phyloP scores from a whole-genome alignment of 208 protist species.

The Jaenimonas drosophilae region DNA sequence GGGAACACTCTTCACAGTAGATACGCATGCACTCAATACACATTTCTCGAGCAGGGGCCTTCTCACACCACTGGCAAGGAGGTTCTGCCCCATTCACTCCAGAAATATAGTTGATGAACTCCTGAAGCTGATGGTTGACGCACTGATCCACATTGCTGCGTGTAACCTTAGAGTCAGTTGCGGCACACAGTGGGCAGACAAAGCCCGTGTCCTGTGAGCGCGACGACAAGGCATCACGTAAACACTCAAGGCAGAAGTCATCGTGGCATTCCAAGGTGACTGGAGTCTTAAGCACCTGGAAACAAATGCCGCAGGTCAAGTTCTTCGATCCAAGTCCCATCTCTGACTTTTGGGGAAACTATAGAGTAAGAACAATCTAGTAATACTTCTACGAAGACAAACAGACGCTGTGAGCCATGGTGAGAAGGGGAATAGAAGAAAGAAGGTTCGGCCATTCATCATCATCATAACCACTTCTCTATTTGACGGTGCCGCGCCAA shows the following conservation, averaged over 20 bases:
- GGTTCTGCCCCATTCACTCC: constrained; percentile 16
- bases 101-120: constrained; percentile 29
- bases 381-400: no score
- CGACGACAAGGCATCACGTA: constrained; percentile 20
- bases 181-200: constrained; percentile 44
- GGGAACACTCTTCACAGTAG: constrained; percentile 58
- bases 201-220: constrained; percentile 25
- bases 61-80: constrained; percentile 78
- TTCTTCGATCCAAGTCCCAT: no score
- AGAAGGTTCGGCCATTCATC: no score
- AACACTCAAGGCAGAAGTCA: constrained; percentile 45
- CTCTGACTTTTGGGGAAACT: no score
- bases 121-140: constrained; percentile 23
- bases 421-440: no score
- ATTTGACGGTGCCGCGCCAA: no score
- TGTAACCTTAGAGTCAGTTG: constrained; percentile 15
- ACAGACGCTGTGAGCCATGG: no score
- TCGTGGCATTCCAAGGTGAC: constrained; percentile 50
- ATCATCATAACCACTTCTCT: no score
- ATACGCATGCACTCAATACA: constrained; percentile 61
- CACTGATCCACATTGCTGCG: constrained; percentile 19
- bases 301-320: constrained; percentile 77
- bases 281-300: constrained; percentile 41
- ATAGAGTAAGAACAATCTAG: no score
- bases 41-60: constrained; percentile 25